phyloP scores from a whole-genome alignment of 129 eudicot species.

The Flaveria trinervia region DNA sequence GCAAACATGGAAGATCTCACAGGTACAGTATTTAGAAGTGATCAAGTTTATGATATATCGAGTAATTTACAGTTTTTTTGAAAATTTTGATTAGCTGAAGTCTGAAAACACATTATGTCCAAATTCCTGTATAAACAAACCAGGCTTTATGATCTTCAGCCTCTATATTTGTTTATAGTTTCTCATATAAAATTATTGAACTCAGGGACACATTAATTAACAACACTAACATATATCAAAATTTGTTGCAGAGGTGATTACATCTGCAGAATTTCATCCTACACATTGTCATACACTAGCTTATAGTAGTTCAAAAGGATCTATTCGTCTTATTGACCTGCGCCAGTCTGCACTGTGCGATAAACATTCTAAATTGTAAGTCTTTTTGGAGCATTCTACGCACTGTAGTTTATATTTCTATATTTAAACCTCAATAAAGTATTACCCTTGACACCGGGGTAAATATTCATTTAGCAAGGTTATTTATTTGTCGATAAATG shows the following conservation, averaged over 20 bases:
- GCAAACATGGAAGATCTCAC: slow-evolving; percentile 89
- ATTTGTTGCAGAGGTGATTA: slow-evolving; percentile 83
- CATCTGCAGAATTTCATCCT: slow-evolving; percentile 98
- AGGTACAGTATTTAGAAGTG: slow-evolving; percentile 45
- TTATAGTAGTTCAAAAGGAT: slow-evolving; percentile 96
- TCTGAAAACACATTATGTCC: not conserved
- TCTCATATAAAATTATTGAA: not conserved
- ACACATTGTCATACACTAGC: slow-evolving; percentile 88
- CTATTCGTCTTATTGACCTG: slow-evolving; percentile 93
- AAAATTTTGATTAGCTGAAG: not conserved
- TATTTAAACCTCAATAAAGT: not conserved
- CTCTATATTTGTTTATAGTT: not conserved
- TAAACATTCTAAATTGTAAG: slow-evolving; percentile 90
- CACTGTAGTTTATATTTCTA: not conserved
- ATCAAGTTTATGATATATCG: not conserved
- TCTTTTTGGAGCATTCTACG: slow-evolving; percentile 16
- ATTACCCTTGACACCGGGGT: not conserved
- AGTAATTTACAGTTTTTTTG: not conserved
- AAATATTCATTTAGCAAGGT: not conserved
- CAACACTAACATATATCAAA: not conserved
- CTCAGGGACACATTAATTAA: not conserved
- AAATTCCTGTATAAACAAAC: not conserved
- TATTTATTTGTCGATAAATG: not conserved
- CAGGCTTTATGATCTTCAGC: not conserved
- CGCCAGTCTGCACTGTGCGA: slow-evolving; percentile 97